These are phyloP conservation scores for Butyriboletus loyo DNA, from an alignment of 768 basidiomycete species.

Conservation along the genomic window DNA sequence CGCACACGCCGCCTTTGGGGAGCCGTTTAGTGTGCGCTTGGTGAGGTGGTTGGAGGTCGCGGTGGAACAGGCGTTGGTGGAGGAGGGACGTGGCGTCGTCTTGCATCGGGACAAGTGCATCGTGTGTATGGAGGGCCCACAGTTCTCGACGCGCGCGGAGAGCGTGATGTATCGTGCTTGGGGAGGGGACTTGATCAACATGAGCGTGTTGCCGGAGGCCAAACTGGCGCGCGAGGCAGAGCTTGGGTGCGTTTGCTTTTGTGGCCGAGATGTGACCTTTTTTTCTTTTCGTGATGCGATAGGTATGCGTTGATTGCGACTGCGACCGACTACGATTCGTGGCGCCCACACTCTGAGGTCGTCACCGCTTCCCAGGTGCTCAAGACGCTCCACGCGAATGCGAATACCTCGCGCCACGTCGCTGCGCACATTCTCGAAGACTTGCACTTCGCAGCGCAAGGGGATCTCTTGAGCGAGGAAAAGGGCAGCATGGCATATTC, in stretches of 20 bases:
- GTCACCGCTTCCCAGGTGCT: conserved; percentile 92
- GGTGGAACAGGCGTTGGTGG: conserved; percentile 61
- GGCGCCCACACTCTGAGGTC: conserved; percentile 74
- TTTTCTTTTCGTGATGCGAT: background rate
- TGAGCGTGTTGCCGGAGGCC: conserved; percentile 96
- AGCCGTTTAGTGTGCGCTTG: conserved; percentile 75
- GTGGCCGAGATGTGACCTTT: background rate
- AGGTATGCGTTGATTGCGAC: conserved; percentile 93
- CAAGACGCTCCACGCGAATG: conserved; percentile 84
- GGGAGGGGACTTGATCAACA: conserved; percentile 95
- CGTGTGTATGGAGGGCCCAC: conserved; percentile 96
- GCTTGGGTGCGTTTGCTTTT: conserved; percentile 53
- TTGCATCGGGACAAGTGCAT: conserved; percentile 82
- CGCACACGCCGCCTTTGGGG: conserved; percentile 92
- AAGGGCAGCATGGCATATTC: conserved; percentile 81
- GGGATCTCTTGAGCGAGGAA: conserved; percentile 61
- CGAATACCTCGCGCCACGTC: conserved; percentile 78
- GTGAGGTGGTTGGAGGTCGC: conserved; percentile 61
- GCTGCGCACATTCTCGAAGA: conserved; percentile 68
- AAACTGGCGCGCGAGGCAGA: conserved; percentile 96
- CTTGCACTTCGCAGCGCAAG: conserved; percentile 57
- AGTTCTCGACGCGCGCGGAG: conserved; percentile 98
- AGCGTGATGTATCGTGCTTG: conserved; percentile 89
- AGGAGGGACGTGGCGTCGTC: conserved; percentile 56
- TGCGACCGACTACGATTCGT: conserved; percentile 94